Percentiles rank a stretch among this genome's conserved stretches.
These are phyloP conservation scores for Eucalyptus melliodora DNA, from an alignment of 345 rosid species.

Conservation along the genomic window DNA sequence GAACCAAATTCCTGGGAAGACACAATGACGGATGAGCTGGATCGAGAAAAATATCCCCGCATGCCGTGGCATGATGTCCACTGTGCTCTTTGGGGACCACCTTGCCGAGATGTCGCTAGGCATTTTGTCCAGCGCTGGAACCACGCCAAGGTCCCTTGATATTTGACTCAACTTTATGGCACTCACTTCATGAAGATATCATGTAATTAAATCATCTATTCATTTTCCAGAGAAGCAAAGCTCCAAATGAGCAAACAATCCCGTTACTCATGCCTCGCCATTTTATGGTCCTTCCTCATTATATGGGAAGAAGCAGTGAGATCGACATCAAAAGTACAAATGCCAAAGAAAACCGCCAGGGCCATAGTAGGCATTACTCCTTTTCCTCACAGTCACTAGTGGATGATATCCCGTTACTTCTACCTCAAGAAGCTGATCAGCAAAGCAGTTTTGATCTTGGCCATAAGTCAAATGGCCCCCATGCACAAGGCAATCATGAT, in stretches of 20 bases:
- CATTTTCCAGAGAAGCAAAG: slow-evolving; percentile 65
- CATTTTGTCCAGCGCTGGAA: slow-evolving; percentile 98
- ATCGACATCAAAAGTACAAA: slow-evolving; percentile 30
- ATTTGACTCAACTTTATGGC: neutral
- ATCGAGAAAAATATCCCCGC: slow-evolving; percentile 63
- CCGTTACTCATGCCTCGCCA: slow-evolving; percentile 92
- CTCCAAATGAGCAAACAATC: slow-evolving; percentile 68
- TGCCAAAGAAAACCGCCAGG: slow-evolving; percentile 16
- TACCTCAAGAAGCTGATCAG: slow-evolving; percentile 65
- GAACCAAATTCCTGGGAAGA: slow-evolving; percentile 99
- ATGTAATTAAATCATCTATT: neutral
- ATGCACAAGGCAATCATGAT: neutral
- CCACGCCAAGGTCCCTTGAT: slow-evolving; percentile 61
- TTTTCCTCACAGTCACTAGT: slow-evolving; percentile 44
- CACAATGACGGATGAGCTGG: slow-evolving; percentile 68
- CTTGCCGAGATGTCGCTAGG: slow-evolving; percentile 84
- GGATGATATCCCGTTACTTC: slow-evolving; percentile 72
- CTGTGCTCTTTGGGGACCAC: slow-evolving; percentile 96
- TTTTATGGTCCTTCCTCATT: slow-evolving; percentile 96
- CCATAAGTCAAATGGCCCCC: neutral
- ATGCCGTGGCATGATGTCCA: slow-evolving; percentile 99
- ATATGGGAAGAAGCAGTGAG: slow-evolving; percentile 64
- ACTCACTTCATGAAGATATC: neutral
- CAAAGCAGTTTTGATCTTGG: slow-evolving; percentile 1
- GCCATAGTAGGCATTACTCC: slow-evolving; percentile 20